Percentiles rank a stretch among this genome's conserved stretches.
phyloP scores from a whole-genome alignment of 805 yeast species.

The Pichia paraexigua region DNA sequence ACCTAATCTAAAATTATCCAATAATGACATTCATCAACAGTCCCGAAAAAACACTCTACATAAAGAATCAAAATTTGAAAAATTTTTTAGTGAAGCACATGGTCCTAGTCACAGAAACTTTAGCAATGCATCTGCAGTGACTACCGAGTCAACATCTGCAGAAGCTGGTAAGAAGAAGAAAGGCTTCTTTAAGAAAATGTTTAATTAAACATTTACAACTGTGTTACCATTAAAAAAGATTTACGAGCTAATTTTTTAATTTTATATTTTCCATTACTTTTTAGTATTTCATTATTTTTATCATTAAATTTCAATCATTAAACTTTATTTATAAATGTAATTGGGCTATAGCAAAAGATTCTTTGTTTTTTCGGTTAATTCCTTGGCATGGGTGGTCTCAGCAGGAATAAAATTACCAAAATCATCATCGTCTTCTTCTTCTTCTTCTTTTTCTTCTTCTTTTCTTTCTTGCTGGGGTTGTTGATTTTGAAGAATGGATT shows the following conservation, averaged over 20 bases:
- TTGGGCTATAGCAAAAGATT: not conserved
- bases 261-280: not conserved
- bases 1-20: not conserved
- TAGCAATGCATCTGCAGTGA: slow-evolving; percentile 7
- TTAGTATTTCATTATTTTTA: not conserved
- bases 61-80: slow-evolving; percentile 11
- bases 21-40: not conserved
- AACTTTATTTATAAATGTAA: not conserved
- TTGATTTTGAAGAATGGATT: not conserved
- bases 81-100: slow-evolving; percentile 10
- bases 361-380: not conserved
- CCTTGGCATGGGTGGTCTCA: not conserved
- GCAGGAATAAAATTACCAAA: slow-evolving; percentile 29
- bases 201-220: slow-evolving; percentile 8
- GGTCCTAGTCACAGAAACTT: slow-evolving; percentile 10
- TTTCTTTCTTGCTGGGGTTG: not conserved
- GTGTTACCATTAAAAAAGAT: not conserved
- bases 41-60: not conserved
- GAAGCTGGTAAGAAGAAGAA: slow-evolving; percentile 23
- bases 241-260: too few species aligned
- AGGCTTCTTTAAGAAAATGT: slow-evolving; percentile 29
- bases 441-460: slow-evolving; percentile 14
- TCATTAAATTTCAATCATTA: not conserved
- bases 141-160: slow-evolving; percentile 16
- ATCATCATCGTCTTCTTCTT: slow-evolving; percentile 28